These are phyloP conservation scores for Amyloporia xantha DNA, from an alignment of 768 basidiomycete genomes.

Conservation along the genomic window DNA sequence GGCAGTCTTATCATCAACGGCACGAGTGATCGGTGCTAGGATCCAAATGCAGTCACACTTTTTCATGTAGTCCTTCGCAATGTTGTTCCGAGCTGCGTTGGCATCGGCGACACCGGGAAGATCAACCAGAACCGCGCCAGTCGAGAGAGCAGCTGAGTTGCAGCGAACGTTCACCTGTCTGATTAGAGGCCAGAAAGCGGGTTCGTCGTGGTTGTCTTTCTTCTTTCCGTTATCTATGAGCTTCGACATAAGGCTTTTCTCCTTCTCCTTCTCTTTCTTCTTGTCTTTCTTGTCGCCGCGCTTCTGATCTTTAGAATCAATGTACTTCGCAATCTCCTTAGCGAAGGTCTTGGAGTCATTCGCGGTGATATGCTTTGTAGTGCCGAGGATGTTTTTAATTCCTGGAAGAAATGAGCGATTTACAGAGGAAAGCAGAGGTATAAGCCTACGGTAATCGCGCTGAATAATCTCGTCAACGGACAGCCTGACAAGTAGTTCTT, in stretches of 20 bases:
- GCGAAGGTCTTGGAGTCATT: constrained; percentile 46
- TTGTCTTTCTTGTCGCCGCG: constrained; percentile 41
- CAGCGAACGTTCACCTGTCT: constrained; percentile 56
- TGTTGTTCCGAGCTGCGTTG: constrained; percentile 55
- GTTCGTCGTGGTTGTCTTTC: constrained; percentile 25
- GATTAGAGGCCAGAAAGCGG: constrained; percentile 59
- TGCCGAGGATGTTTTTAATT: constrained; percentile 42
- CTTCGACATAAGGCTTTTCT: constrained; percentile 19
- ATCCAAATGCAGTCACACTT: constrained; percentile 60
- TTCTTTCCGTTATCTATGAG: constrained; percentile 23
- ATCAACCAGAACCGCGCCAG: constrained; percentile 59
- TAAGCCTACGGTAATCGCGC: constrained; percentile 36
- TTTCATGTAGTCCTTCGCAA: constrained; percentile 64
- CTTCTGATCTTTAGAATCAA: constrained; percentile 56
- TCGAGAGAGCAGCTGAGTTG: constrained; percentile 42
- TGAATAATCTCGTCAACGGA: constrained; percentile 44
- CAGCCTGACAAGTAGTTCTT: constrained; percentile 44
- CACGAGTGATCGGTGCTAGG: constrained; percentile 56
- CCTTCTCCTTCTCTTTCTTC: constrained; percentile 22
- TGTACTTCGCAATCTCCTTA: constrained; percentile 53
- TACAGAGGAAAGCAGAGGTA: neutral
- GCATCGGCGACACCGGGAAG: constrained; percentile 62
- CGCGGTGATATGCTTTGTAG: constrained; percentile 44
- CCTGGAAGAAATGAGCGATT: constrained; percentile 16
- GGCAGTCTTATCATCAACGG: constrained; percentile 61